These are phyloP conservation scores for Lyophyllum atratum DNA, from an alignment of 768 basidiomycete species.

Conservation along the genomic window DNA sequence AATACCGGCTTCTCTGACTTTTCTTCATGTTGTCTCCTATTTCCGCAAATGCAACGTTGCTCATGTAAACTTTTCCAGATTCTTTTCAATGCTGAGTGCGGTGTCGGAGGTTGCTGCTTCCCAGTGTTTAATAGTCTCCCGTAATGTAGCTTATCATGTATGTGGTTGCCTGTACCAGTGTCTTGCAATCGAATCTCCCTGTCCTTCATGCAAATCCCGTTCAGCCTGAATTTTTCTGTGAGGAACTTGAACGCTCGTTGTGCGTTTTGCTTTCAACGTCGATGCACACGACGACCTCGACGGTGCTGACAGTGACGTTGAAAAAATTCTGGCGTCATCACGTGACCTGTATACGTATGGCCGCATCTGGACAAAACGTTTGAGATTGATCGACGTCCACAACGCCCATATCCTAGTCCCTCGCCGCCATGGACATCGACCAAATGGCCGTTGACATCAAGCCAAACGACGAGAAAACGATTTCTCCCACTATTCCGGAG, in stretches of 20 bases:
- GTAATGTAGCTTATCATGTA: neutral
- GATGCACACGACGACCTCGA: neutral
- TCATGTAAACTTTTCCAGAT: neutral
- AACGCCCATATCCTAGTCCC: neutral
- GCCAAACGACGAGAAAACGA: slow-evolving; percentile 3
- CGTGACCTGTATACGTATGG: slow-evolving; percentile 12
- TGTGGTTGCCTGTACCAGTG: neutral
- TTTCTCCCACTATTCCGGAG: neutral
- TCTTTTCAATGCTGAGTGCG: neutral
- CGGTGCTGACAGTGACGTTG: neutral
- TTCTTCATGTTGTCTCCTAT: neutral
- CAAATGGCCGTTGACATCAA: slow-evolving; percentile 15
- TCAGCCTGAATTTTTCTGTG: neutral
- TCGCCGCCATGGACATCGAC: slow-evolving; percentile 23
- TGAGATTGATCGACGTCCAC: slow-evolving; percentile 9
- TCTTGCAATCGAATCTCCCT: neutral
- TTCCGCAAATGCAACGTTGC: neutral
- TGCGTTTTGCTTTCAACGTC: neutral
- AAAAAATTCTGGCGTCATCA: slow-evolving; percentile 1
- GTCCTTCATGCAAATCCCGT: too few relatives aligned
- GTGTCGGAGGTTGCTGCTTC: too few relatives aligned
- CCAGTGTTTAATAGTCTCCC: too few relatives aligned
- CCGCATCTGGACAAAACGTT: slow-evolving; percentile 8
- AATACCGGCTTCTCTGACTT: slow-evolving; percentile 68
- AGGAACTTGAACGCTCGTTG: too few relatives aligned